A percentile compares a stretch with the other conserved stretches of the same genome.
These are phyloP conservation scores for Brasilioporus rufonigricans DNA, from an alignment of 768 basidiomycete genomes.

Conservation along the genomic window DNA sequence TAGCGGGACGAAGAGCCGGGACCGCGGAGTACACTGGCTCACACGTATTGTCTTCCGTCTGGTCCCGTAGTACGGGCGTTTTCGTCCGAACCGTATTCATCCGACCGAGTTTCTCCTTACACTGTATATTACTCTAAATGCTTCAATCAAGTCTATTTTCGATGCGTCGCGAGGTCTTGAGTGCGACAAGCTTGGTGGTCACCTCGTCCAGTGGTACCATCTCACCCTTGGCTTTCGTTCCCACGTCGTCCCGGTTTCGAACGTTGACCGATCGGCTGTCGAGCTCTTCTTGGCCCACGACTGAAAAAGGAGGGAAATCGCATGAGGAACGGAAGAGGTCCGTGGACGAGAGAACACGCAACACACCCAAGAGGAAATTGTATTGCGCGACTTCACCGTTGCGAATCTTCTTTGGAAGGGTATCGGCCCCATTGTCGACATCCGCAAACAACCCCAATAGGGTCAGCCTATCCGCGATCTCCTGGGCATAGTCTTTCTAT, in stretches of 20 bases:
- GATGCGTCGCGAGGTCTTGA: slow-evolving; percentile 61
- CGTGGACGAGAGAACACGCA: not conserved
- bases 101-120: not conserved
- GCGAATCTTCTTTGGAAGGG: slow-evolving; percentile 94
- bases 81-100: not conserved
- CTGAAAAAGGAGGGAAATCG: slow-evolving; percentile 38
- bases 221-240: slow-evolving; percentile 77
- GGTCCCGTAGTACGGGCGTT: not conserved
- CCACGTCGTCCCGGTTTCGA: slow-evolving; percentile 91
- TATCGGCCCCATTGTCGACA: slow-evolving; percentile 89
- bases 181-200: slow-evolving; percentile 60
- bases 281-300: slow-evolving; percentile 86
- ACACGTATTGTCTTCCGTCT: not conserved
- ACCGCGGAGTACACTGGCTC: too few relatives aligned
- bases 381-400: slow-evolving; percentile 98
- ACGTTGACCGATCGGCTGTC: slow-evolving; percentile 88
- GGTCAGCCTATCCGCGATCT: slow-evolving; percentile 68
- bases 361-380: slow-evolving; percentile 93
- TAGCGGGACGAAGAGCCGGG: not conserved
- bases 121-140: slow-evolving; percentile 12
- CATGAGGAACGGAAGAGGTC: not conserved
- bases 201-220: slow-evolving; percentile 72
- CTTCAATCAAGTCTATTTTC: slow-evolving; percentile 49
- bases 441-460: slow-evolving; percentile 81
- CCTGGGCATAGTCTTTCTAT: slow-evolving; percentile 87